Evolutionary conservation across 768 basidiomycete genomes (phyloP), one percentile per base, ranked within the genome.

Genomic region (Mrakia frigida): DNA sequence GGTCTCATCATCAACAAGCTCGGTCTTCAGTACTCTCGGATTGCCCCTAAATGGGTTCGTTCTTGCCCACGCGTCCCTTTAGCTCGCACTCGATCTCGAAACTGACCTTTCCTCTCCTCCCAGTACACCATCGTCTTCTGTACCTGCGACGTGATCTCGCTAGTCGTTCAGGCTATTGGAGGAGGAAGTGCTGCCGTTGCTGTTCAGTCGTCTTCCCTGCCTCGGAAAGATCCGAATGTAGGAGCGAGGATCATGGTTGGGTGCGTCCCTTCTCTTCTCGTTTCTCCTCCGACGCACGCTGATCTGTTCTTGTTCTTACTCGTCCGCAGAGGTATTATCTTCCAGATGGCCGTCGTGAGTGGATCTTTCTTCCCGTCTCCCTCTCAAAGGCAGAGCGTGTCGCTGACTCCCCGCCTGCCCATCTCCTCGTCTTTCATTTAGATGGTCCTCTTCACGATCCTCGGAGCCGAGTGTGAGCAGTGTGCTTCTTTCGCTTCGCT

Each of bases 131-230:
- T 82, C 61, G 35, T 82, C 28, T 84, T 84, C 77, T 80, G 83
- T 73, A 77, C 59, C 28, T 80, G 79, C 31, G 90, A 91, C 78
- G 80, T 89, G 28, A 81, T 89, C 46, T 87, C 89, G 14, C 85
- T 91, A 37, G 82, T 88, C n/a, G 82, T 90, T 2, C 90, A 91
- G 83, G 90, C 87, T 39, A 82, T 86, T 25, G 90, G 90, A 53
- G 90, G 90, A 35, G 90, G 86, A 0, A 80, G 85, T 31, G 89
- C 89, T 0, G 85, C 87, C 6, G 81, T 81, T 0, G 86, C 83
- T 37, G 77, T 75, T 35, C 67, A 75, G 68, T 68, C 46, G 13
- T n/a, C 56, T 37, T 68, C 46, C 1, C 37, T 75, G 14, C 74
- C 74, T 16, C 39, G 28, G 25, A 61, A 43, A 10, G 53, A 75